These are phyloP conservation scores for Macrolepiota albuminosa DNA, from an alignment of 768 basidiomycete genomes.

Conservation along the genomic window DNA sequence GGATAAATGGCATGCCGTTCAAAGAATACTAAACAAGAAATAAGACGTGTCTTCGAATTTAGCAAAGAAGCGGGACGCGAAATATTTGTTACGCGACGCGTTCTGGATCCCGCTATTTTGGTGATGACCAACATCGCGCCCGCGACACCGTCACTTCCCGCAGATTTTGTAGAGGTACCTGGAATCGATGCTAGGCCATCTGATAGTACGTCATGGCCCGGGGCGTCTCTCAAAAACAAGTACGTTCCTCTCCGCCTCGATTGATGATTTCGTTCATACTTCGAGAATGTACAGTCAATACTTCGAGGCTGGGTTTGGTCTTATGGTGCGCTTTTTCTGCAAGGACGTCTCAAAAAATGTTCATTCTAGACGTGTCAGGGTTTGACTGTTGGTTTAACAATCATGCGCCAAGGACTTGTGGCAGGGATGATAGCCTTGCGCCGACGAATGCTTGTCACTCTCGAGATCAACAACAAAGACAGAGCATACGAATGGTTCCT, in stretches of 20 bases:
- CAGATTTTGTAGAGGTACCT: slow-evolving; percentile 7
- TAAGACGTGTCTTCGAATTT: slow-evolving; percentile 6
- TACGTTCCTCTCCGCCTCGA: slow-evolving; percentile 31
- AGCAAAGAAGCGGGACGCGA: slow-evolving; percentile 16
- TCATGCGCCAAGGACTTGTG: slow-evolving; percentile 64
- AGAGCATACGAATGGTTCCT: slow-evolving; percentile 96
- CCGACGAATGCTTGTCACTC: slow-evolving; percentile 86
- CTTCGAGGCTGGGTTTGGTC: slow-evolving; percentile 96
- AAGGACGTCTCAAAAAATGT: background rate
- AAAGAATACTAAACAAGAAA: background rate
- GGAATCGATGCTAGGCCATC: slow-evolving; percentile 11
- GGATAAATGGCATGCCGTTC: slow-evolving; percentile 8
- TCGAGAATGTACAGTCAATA: slow-evolving; percentile 66
- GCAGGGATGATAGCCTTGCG: slow-evolving; percentile 73
- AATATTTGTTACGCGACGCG: slow-evolving; percentile 21
- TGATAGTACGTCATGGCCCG: slow-evolving; percentile 28
- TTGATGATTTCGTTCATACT: background rate
- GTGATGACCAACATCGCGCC: background rate
- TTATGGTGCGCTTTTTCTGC: slow-evolving; percentile 62
- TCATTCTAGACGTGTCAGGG: slow-evolving; percentile 46
- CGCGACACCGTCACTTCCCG: background rate
- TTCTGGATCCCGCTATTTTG: slow-evolving; percentile 10
- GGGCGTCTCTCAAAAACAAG: slow-evolving; percentile 57
- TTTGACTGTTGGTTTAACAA: slow-evolving; percentile 80
- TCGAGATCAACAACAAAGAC: slow-evolving; percentile 97